A percentile compares a stretch with the other conserved stretches of the same genome.
Evolutionary conservation across 768 basidiomycete species (phyloP).

Genomic region (Phylloporus arenicola): DNA sequence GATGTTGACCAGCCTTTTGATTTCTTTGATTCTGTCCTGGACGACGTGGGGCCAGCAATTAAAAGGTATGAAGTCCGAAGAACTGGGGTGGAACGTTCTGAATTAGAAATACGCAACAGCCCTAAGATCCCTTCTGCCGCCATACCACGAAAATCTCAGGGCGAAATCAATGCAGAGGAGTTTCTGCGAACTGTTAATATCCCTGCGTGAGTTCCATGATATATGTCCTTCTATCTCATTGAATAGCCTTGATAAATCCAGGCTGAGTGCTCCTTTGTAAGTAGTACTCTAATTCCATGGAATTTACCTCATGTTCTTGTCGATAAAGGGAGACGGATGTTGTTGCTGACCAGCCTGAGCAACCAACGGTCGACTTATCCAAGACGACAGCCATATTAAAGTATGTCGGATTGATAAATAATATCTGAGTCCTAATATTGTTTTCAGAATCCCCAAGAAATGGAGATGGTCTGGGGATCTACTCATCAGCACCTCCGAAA

Average conservation of each 20-base stretch:
- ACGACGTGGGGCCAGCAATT: conserved; percentile 2
- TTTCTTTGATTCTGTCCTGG: conserved; percentile 7
- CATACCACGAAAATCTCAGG: conserved; percentile 16
- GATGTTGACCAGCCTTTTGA: conserved; percentile 14
- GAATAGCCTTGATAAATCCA: background rate
- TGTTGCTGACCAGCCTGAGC: conserved; percentile 1
- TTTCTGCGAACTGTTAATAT: conserved; percentile 24
- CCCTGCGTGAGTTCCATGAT: conserved; percentile 19
- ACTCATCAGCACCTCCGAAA: conserved; percentile 34
- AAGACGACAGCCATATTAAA: conserved; percentile 22
- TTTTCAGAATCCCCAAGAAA: conserved; percentile 47
- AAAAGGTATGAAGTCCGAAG: conserved; percentile 12
- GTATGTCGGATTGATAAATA: conserved; percentile 12
- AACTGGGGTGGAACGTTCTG: background rate
- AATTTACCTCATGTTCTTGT: background rate
- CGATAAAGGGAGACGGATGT: conserved; percentile 14
- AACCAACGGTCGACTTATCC: conserved; percentile 1
- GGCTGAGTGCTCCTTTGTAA: conserved; percentile 25
- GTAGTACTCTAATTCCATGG: background rate
- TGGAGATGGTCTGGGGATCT: conserved; percentile 66
- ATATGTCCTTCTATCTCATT: background rate
- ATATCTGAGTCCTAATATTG: conserved; percentile 3
- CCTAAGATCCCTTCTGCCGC: conserved; percentile 1
- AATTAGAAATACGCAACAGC: background rate
- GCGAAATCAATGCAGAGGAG: conserved; percentile 20